Conservation (phyloP, 768 basidiomycete species). For the Xerocomellus chrysenteron region DNA sequence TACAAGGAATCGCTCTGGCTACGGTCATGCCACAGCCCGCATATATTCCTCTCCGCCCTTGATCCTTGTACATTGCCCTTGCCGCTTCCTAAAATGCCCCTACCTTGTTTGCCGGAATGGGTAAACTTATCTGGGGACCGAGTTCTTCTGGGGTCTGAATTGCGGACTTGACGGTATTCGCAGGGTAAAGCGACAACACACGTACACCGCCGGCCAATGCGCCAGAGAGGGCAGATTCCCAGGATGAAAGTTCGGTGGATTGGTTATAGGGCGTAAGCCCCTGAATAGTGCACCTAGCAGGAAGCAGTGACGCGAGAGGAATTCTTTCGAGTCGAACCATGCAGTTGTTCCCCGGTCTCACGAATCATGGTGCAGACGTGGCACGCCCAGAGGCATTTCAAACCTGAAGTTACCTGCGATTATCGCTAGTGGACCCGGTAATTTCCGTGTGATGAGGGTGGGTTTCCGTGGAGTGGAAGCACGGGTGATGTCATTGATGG, state of each 20-base stretch:
- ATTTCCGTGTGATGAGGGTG: conserved; percentile 16
- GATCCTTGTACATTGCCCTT: conserved; percentile 65
- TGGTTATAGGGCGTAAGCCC: not conserved
- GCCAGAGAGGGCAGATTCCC: conserved; percentile 79
- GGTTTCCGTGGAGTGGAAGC: conserved; percentile 10
- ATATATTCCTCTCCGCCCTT: conserved; percentile 79
- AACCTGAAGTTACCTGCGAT: conserved; percentile 46
- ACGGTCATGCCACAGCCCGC: conserved; percentile 89
- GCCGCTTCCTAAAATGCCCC: conserved; percentile 58
- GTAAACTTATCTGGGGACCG: conserved; percentile 35
- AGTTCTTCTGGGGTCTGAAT: conserved; percentile 90
- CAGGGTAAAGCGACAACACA: conserved; percentile 83
- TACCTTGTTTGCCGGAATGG: conserved; percentile 27
- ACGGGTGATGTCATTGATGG: not conserved
- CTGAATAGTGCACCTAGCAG: conserved; percentile 36
- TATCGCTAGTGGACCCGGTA: conserved; percentile 54
- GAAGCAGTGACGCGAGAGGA: conserved; percentile 58
- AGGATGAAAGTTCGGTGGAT: conserved; percentile 38
- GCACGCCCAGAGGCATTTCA: conserved; percentile 80
- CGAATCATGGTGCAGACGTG: conserved; percentile 85
- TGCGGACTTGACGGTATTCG: conserved; percentile 86
- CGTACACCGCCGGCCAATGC: conserved; percentile 78
- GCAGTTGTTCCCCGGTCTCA: conserved; percentile 85
- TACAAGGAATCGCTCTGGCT: conserved; percentile 77
- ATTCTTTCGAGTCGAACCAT: conserved; percentile 87